Percentiles rank a stretch among this genome's conserved stretches.
Conservation (phyloP, 768 basidiomycete genomes). For the Phlebiopsis gigantea region DNA sequence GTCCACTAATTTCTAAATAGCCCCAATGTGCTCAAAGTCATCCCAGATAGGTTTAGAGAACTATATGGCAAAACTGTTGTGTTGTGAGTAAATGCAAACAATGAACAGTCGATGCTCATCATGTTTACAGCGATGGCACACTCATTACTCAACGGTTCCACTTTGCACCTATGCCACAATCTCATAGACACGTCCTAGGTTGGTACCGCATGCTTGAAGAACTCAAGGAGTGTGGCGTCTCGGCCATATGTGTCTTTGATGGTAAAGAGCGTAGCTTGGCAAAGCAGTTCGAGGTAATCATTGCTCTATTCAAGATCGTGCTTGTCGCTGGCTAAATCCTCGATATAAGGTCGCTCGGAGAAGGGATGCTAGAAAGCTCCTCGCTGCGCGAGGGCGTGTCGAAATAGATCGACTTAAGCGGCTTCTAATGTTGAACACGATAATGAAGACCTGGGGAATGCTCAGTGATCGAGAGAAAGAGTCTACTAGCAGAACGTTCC, state of each 20-base stretch:
- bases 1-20: slow-evolving; percentile 28
- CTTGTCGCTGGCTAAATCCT: not conserved
- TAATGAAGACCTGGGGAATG: slow-evolving; percentile 16
- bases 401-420: slow-evolving; percentile 56
- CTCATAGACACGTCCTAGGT: slow-evolving; percentile 65
- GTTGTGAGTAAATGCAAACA: slow-evolving; percentile 45
- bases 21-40: slow-evolving; percentile 55
- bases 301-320: not conserved
- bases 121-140: slow-evolving; percentile 64
- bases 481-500: not conserved
- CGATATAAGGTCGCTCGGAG: slow-evolving; percentile 48
- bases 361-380: slow-evolving; percentile 41
- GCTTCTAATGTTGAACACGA: slow-evolving; percentile 31
- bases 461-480: slow-evolving; percentile 7
- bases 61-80: slow-evolving; percentile 67
- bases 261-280: slow-evolving; percentile 62
- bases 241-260: slow-evolving; percentile 76
- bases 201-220: slow-evolving; percentile 73
- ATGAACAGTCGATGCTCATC: not conserved
- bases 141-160: slow-evolving; percentile 81
- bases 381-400: slow-evolving; percentile 47
- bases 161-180: slow-evolving; percentile 60
- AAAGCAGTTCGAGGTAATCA: slow-evolving; percentile 62
- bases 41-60: slow-evolving; percentile 59
- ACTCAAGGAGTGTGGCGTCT: slow-evolving; percentile 48